These are phyloP conservation scores for Pholiota microspora DNA, from an alignment of 768 basidiomycete species.

Conservation along the genomic window DNA sequence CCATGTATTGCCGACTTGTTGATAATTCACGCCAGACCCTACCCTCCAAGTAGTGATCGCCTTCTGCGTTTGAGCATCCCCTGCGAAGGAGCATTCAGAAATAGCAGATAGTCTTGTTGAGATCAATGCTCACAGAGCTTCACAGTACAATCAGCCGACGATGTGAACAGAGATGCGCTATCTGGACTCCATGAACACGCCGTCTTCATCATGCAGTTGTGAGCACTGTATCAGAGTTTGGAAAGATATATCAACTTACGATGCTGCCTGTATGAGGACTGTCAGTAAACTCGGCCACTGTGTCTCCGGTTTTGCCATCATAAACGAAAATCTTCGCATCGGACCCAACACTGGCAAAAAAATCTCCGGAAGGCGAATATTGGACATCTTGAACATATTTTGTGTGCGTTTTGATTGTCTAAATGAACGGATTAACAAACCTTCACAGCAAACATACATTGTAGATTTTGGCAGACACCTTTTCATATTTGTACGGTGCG, in stretches of 20 bases:
- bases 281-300: conserved; percentile 64
- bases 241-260: conserved; percentile 42
- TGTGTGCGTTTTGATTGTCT: conserved; percentile 86
- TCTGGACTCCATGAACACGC: conserved; percentile 81
- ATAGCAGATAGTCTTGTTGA: too few relatives aligned
- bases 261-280: conserved; percentile 73
- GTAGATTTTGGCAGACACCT: conserved; percentile 38
- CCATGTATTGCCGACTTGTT: conserved; percentile 92
- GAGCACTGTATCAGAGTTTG: background rate
- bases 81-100: conserved; percentile 37
- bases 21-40: conserved; percentile 70
- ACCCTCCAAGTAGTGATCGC: conserved; percentile 66
- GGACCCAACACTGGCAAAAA: conserved; percentile 87
- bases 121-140: conserved; percentile 65
- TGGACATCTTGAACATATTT: conserved; percentile 92
- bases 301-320: conserved; percentile 87
- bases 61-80: conserved; percentile 80
- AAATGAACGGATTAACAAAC: background rate
- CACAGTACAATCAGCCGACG: conserved; percentile 84
- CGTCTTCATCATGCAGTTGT: conserved; percentile 32
- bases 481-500: conserved; percentile 87
- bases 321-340: conserved; percentile 88
- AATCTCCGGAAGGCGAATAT: conserved; percentile 76
- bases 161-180: conserved; percentile 72
- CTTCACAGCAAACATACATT: background rate